Evolutionary conservation across 306 rosid genomes (phyloP).

Genomic region (Delonix regia): DNA sequence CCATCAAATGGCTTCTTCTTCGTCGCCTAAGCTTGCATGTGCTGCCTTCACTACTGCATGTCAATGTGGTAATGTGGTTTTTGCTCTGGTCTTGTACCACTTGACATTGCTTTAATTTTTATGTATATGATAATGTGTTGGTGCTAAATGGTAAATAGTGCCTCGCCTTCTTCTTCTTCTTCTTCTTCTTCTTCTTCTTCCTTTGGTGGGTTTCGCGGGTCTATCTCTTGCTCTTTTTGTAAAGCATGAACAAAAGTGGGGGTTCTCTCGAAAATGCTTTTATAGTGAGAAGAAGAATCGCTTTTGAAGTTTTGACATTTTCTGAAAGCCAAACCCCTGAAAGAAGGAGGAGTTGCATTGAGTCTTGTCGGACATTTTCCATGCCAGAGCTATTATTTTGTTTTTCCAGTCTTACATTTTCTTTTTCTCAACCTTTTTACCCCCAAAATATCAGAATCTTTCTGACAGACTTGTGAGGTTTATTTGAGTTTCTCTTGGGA

Average conservation of each 20-base stretch:
- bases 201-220: conserved; percentile 54
- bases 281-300: conserved; percentile 28
- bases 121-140: conserved; percentile 22
- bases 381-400: not conserved
- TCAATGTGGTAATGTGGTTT: not conserved
- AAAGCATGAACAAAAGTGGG: conserved; percentile 43
- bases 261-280: conserved; percentile 32
- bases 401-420: conserved; percentile 36
- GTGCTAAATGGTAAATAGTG: conserved; percentile 35
- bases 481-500: conserved; percentile 7
- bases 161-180: conserved; percentile 29
- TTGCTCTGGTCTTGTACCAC: not conserved
- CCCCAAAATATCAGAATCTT: not conserved
- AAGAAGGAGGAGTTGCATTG: conserved; percentile 2
- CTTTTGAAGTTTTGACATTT: conserved; percentile 41
- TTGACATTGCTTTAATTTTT: not conserved
- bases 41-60: not conserved
- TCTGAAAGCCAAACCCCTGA: conserved; percentile 21
- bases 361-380: conserved; percentile 20
- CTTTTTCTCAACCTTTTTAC: conserved; percentile 21
- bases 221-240: conserved; percentile 24
- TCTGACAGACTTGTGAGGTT: conserved; percentile 15
- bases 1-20: not conserved
- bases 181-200: conserved; percentile 20
- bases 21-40: not conserved